Conservation (phyloP, 768 basidiomycete genomes). For the Tulasnella sp. region DNA sequence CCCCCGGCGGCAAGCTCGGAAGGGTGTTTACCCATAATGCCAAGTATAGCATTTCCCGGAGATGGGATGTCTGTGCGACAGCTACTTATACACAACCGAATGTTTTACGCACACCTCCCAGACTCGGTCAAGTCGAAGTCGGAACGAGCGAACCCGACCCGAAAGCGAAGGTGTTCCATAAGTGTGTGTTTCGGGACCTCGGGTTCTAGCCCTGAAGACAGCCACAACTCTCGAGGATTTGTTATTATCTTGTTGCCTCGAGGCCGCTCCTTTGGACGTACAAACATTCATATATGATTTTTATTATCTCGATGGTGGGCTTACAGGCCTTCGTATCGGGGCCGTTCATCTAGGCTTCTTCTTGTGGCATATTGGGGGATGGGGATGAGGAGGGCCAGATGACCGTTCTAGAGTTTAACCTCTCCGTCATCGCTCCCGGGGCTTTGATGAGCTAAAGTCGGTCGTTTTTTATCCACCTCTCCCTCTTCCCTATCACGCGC, state of each 20-base stretch:
- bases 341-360: neutral
- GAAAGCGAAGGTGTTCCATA: no score
- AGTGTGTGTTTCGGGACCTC: no score
- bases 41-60: neutral
- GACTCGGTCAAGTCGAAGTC: neutral
- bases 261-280: neutral
- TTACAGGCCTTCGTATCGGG: neutral
- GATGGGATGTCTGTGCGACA: neutral
- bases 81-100: neutral
- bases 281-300: neutral
- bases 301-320: neutral
- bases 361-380: no score
- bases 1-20: constrained; percentile 6
- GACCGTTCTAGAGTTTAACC: constrained; percentile 5
- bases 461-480: neutral
- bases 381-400: neutral
- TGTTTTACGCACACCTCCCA: neutral
- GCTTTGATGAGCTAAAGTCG: neutral
- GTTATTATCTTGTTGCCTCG: neutral
- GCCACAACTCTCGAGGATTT: neutral
- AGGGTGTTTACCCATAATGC: neutral
- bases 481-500: neutral
- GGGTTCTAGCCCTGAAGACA: neutral
- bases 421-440: neutral
- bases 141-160: neutral